phyloP scores from a whole-genome alignment of 2,329 filamentous ascomycete genomes.

The Elsinoe perseae region DNA sequence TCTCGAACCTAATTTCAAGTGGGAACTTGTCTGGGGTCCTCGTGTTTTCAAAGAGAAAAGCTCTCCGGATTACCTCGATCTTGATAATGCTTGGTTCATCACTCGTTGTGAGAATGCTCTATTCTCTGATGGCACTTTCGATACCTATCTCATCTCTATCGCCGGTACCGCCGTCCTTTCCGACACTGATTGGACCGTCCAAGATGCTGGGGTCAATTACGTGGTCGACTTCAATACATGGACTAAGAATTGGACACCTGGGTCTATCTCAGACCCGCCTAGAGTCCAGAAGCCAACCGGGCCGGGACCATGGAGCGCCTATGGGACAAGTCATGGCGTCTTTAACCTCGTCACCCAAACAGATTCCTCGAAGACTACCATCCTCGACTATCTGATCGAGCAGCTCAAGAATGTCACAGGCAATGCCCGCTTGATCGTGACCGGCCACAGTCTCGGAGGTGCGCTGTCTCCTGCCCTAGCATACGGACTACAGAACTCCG shows the following conservation, averaged over 20 bases:
- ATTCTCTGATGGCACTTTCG: background rate
- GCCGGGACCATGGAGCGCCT: background rate
- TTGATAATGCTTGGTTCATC: conserved; percentile 1
- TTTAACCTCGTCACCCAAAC: background rate
- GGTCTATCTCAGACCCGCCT: background rate
- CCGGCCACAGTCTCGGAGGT: conserved; percentile 2
- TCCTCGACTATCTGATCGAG: background rate
- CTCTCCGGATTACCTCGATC: background rate
- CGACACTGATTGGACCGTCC: background rate
- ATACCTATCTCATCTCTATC: background rate
- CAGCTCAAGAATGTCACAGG: background rate
- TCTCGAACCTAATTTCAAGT: background rate
- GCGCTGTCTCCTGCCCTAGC: background rate
- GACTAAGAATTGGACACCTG: background rate
- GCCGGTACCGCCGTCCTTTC: background rate
- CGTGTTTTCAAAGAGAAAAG: background rate
- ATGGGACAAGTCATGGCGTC: background rate
- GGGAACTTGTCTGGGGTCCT: background rate
- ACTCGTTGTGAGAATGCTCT: background rate
- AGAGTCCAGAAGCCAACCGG: background rate
- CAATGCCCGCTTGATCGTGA: background rate
- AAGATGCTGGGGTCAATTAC: conserved; percentile 1
- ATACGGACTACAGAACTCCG: background rate
- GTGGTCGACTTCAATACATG: background rate
- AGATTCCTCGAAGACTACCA: background rate